phyloP scores from a whole-genome alignment of 176 grass and related monocot species.

The Triticum urartu region DNA sequence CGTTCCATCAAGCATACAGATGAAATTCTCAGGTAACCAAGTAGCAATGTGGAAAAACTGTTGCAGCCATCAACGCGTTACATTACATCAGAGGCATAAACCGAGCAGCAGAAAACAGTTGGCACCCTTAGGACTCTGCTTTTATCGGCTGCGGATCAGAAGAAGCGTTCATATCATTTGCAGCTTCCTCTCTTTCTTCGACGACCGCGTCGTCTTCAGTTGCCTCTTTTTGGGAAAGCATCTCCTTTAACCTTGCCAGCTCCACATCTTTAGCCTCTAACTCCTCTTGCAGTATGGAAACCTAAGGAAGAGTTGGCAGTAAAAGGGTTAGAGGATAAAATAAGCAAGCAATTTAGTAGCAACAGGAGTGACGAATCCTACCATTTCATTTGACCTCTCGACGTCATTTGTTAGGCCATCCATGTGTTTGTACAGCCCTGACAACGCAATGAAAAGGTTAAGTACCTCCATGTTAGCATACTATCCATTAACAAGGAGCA shows the following conservation, averaged over 20 bases:
- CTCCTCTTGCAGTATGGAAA: slow-evolving; percentile 78
- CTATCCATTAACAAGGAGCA: background rate
- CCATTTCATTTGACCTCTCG: slow-evolving; percentile 99
- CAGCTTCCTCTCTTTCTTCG: slow-evolving; percentile 32
- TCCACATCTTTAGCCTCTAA: slow-evolving; percentile 65
- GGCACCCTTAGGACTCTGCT: slow-evolving; percentile 24
- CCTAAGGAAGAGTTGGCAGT: slow-evolving; percentile 28
- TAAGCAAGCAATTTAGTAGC: background rate
- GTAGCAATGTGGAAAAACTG: background rate
- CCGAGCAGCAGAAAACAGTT: background rate
- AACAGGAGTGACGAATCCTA: slow-evolving; percentile 14
- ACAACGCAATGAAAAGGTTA: slow-evolving; percentile 24
- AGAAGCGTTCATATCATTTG: slow-evolving; percentile 29
- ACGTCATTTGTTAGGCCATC: slow-evolving; percentile 84
- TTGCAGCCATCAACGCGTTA: background rate
- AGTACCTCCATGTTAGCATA: background rate
- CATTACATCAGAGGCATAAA: background rate
- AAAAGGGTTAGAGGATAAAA: background rate
- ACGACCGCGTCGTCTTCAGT: slow-evolving; percentile 28
- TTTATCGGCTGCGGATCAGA: slow-evolving; percentile 32
- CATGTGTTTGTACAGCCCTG: slow-evolving; percentile 90
- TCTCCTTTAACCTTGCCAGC: slow-evolving; percentile 62
- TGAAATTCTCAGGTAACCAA: background rate
- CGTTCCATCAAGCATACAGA: background rate
- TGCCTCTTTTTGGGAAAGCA: slow-evolving; percentile 62